Evolutionary conservation across 352 stramenopile genomes (phyloP), one percentile per base, ranked within the genome.

Genomic region (Phytophthora uliginosa): DNA sequence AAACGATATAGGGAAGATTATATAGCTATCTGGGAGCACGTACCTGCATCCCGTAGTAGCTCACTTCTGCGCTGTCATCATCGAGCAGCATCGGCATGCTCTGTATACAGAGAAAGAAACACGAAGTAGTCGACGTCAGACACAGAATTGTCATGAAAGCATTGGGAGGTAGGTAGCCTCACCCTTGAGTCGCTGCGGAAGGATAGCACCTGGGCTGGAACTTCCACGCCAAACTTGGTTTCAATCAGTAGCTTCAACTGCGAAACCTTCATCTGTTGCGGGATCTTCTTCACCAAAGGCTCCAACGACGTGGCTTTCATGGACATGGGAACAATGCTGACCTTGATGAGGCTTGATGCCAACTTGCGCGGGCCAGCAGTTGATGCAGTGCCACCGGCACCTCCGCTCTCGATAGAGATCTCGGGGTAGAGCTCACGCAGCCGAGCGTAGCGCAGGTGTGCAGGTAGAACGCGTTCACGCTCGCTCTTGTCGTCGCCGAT

Each of bases 11-110:
- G 4, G 3, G 15, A 13, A 38, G 4, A 63, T 18, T 8, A 9
- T 20, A 15, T 31, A 26, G 20, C 13, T n/a, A 50, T 50, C 15
- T 52, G 18, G n/a, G 9, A 52, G 20, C 26, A 45, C 67, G 20
- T 72, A 91, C 86, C 86, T 93, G 86, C 7, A 95, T 76, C 7
- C 88, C 88, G 51, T 88, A 93, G 78, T 93, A 94, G 47, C 78
- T 81, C 2, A 95, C 69, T 66, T 95, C 88, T 24, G 80, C 77
- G 28, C 63, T 85, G 60, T 95, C 88, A 51, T 94, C 88, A 59
- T 95, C 88, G 17, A 95, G 69, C 4, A 85, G 71, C 45, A 84
- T 70, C 1, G 88, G 84, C 68, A 95, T 88, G 58, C 78, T 92
- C 88, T 95, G 57, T 48, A 12, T n/a, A 59, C 1, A 18, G 22